Evolutionary conservation across 306 rosid species (phyloP), one percentile per base, ranked within the genome.

Genomic region (cucumber (Cucumis sativus)): DNA sequence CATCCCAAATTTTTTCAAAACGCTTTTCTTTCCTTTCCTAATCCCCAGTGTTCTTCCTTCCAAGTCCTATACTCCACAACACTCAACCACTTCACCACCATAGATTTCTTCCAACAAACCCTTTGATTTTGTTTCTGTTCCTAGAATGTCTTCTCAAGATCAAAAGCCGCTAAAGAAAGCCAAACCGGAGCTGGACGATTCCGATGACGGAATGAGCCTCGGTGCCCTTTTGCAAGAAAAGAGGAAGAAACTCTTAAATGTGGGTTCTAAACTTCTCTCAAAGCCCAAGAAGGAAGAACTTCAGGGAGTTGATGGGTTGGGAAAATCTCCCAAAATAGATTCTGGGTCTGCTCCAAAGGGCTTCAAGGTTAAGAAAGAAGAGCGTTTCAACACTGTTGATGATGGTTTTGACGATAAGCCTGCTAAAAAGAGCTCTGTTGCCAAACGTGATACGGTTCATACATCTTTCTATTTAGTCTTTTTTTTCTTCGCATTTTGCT

Each of bases 61-160:
- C 56, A 10, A 39, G 30, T 66, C 49, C 8, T 28, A 66, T 1
- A 39, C 4, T 17, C 51, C 72, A 39, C 16, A 39, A 39, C 6
- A n/a, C 10, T 6, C 15, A 7, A 13, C 4, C 37, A 33, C 21
- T 61, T 3, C 67, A 62, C 43, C 43, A 13, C 28, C 64, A 59
- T 12, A 11, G 59, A 18, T 63, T 63, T 63, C 45, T 10, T 63
- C 69, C 3, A 4, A 63, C 15, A 8, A 64, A 6, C 21, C 21
- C 70, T 37, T 35, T 30, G 15, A 5, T 17, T 16, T 65, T 37
- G 72, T 10, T 51, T 25, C 77, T 14, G 77, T 39, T 35, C 13
- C 43, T 20, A 56, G 66, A 75, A 93, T 93, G 96, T 59, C 91
- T 58, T 86, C 89, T 0, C 89, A 84, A 75, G 91, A 89, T n/a